phyloP scores from a whole-genome alignment of 164 flowering plant species.

The Akebia trifoliata region DNA sequence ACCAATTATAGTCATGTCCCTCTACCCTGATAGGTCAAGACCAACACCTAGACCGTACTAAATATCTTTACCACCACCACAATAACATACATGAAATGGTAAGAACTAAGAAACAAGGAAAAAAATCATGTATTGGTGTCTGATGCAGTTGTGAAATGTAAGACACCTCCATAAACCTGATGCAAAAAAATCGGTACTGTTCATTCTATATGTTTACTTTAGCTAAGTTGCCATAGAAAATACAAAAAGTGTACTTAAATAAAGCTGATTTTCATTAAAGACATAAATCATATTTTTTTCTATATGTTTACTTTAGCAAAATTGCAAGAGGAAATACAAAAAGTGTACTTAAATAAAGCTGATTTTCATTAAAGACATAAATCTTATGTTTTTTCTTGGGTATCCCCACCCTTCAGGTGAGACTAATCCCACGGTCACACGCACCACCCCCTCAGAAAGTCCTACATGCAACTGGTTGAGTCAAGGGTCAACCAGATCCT shows the following conservation, averaged over 20 bases:
- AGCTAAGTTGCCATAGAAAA: no score
- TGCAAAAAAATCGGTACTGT: not conserved
- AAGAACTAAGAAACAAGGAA: not conserved
- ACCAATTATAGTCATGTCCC: not conserved
- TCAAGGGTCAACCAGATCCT: no score
- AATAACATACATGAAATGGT: not conserved
- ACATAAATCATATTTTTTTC: not conserved
- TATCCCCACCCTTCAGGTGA: no score
- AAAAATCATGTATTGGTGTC: no score
- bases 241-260: not conserved
- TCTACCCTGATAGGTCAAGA: not conserved
- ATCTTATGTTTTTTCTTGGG: not conserved
- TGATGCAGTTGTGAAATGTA: not conserved
- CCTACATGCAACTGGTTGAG: no score
- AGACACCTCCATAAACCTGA: not conserved
- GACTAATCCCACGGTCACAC: no score
- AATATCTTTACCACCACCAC: not conserved
- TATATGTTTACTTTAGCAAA: no score
- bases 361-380: not conserved
- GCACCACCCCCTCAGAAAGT: no score
- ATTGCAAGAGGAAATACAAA: not conserved
- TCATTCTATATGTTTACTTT: not conserved
- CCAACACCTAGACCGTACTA: not conserved
- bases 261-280: not conserved
- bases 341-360: not conserved